A percentile compares a stretch with the other conserved stretches of the same genome.
Evolutionary conservation across 1,139 yeast species (phyloP).

Genomic region (Saccharomyces hybrid): DNA sequence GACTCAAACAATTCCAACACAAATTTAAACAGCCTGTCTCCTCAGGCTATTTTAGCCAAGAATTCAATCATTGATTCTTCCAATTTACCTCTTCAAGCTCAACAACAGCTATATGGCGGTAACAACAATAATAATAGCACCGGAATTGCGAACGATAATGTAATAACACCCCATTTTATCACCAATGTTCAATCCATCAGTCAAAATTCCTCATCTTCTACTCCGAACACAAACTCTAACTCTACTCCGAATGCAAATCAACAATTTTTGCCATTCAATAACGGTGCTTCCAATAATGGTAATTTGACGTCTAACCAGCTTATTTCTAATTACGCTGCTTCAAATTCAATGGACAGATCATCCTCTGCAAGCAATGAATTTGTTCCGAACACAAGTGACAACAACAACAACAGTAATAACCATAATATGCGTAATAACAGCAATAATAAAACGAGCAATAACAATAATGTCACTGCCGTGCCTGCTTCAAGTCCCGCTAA

Average conservation of each 20-base stretch:
- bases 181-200: slow-evolving; percentile 3
- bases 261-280: neutral
- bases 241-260: neutral
- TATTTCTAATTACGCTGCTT: slow-evolving; percentile 8
- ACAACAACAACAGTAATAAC: neutral
- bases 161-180: slow-evolving; percentile 4
- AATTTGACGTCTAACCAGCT: slow-evolving; percentile 10
- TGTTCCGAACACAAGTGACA: neutral
- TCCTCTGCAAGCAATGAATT: neutral
- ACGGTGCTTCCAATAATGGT: neutral
- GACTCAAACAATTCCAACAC: slow-evolving; percentile 7
- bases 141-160: slow-evolving; percentile 4
- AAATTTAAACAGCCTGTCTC: slow-evolving; percentile 17
- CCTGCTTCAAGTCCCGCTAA: neutral
- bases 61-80: slow-evolving; percentile 18
- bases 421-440: neutral
- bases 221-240: slow-evolving; percentile 2
- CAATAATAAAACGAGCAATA: neutral
- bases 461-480: neutral
- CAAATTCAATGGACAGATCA: neutral
- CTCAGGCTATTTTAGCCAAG: slow-evolving; percentile 29
- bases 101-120: neutral
- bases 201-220: slow-evolving; percentile 7
- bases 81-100: neutral
- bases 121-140: neutral